These are phyloP conservation scores for Acacia confusa DNA, from an alignment of 306 rosid genomes.

Conservation along the genomic window DNA sequence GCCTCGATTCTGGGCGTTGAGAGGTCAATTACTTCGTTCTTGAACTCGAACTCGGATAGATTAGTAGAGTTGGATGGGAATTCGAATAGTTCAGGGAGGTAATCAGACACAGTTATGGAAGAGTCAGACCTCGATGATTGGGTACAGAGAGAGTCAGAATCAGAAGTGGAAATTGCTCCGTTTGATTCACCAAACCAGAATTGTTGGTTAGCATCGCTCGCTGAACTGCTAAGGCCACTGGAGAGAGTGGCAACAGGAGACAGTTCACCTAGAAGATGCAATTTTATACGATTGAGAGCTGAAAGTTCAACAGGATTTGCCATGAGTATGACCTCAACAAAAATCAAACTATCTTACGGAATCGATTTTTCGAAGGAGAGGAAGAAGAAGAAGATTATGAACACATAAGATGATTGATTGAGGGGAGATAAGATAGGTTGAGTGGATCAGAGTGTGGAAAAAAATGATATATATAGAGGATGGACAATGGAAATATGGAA, in stretches of 20 bases:
- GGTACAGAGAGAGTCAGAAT: conserved; percentile 3
- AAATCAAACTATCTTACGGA: not conserved
- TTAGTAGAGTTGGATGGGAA: conserved; percentile 27
- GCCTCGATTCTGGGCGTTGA: conserved; percentile 31
- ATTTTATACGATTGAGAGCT: conserved; percentile 55
- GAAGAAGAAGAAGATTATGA: not conserved
- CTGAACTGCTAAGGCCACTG: not conserved
- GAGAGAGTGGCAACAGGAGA: conserved; percentile 45
- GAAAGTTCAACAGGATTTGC: conserved; percentile 43
- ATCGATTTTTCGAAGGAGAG: not conserved
- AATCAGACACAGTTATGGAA: conserved; percentile 32
- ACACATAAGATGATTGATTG: not conserved
- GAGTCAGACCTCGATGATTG: conserved; percentile 43
- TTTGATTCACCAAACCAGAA: conserved; percentile 15
- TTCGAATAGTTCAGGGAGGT: conserved; percentile 29
- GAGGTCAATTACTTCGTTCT: conserved; percentile 46
- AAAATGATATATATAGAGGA: conserved; percentile 25
- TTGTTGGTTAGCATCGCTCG: not conserved
- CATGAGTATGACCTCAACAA: conserved; percentile 34
- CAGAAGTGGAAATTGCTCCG: conserved; percentile 22
- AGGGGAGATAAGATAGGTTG: conserved; percentile 5
- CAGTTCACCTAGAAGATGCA: conserved; percentile 67
- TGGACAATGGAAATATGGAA: not conserved
- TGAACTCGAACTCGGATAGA: conserved; percentile 41
- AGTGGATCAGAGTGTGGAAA: conserved; percentile 34